Base-by-base conservation (phyloP, 164 flowering plant genomes). In the Vitis labrusca region DNA sequence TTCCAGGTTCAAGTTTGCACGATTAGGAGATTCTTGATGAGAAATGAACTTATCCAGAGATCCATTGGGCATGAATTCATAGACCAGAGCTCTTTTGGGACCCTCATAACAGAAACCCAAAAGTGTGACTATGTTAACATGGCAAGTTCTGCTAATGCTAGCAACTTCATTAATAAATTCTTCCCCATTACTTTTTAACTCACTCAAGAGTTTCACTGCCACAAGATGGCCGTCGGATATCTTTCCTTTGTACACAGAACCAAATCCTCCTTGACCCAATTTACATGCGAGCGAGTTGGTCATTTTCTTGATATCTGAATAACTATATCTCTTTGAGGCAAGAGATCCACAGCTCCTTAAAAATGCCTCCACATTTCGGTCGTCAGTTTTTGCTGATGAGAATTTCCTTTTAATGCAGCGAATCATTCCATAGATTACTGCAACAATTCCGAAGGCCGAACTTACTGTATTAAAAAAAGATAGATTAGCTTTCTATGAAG, bases 121-220 rank as follows among this genome's bases (percentile, higher is more conserved):
- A 17, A 76, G 73, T 7, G 59, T 50, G 12, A 76, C 79, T 7
- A 79, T 30, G 48, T 79, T 79, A 8, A 76, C 75, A 51, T 73
- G 82, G 10, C 72, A 71, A 1, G 78, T 76, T 52, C 68, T 71
- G 9, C 80, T 63, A 23, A 76, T 76, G 66, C 72, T 69, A 5
- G 61, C 74, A 9, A 79, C 76, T 70, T 79, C 79, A 66, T 79
- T 75, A 5, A 79, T 52, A 48, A 79, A 79, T 7, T 76, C 79
- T 47, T 72, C 76, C 7, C 70, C 76, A 50, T 69, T 54, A 1
- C 71, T 65, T 10, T 64, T 78, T 10, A 68, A 69, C 1, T 69
- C 57, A 9, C 8, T 68, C 9, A 78, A 60, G 10, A 78, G 55
- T 16, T 74, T 74, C 9, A 74, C 77, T 13, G 81, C 81, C 49